Base-by-base conservation (phyloP, 116 monocot genomes). In the Iris pallida region DNA sequence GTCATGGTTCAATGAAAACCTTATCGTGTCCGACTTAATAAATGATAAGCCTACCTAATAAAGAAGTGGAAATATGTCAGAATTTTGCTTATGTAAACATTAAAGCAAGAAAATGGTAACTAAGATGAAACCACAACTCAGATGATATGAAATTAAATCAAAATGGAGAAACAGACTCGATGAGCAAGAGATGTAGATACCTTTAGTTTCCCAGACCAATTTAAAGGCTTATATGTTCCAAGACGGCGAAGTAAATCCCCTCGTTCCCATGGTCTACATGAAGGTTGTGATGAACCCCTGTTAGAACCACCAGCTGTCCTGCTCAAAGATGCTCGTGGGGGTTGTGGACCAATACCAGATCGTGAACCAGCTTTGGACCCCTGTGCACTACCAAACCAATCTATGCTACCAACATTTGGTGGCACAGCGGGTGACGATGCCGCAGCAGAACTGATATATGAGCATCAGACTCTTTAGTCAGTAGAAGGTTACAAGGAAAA, bases 191-290 rank as follows among this genome's bases (percentile, higher is more conserved):
- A 30, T 30, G 30, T 58, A 15, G 72, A 62, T 53, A 92, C 96
- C 86, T 88, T 89, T 58, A 86, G 82, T 77, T 96, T 93, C 12
- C 78, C 79, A 73, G 66, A 80, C 96, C 96, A 96, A 65, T 81
- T 89, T 68, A 79, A 76, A 30, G 89, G 89, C 63, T 83, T 85
- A 75, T 86, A 96, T 55, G 96, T 96, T 61, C 87, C 86, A 54
- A 96, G 86, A 16, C 96, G 89, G 11, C 89, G 82, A 69, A 96
- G 86, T 64, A 96, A 75, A 83, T 96, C 96, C 16, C 92, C 96
- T 40, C 89, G 82, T 73, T 96, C 96, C 96, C 96, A 96, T 69
- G 92, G 96, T 75, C 96, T 80, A 57, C 96, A 92, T 67, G 78
- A 78, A 47, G 89, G 68, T 55, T 80, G 73, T 63, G 82, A 89